Evolutionary conservation across 2,329 filamentous ascomycete genomes (phyloP).

Genomic region (Verticillium alfalfae): DNA sequence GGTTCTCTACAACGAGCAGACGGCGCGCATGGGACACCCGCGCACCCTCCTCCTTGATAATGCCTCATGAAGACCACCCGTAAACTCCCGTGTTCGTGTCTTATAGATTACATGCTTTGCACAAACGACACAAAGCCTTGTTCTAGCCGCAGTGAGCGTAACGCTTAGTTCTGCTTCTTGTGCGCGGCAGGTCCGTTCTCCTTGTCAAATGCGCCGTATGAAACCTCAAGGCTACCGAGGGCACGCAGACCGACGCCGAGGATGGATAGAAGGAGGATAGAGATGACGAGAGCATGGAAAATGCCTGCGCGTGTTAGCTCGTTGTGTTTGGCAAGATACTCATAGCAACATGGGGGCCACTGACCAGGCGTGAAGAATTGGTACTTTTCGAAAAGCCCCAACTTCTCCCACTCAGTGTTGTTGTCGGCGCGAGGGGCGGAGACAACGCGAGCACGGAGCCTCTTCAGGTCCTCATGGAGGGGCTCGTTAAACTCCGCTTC

Average conservation of each 20-base stretch:
- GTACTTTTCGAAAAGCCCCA: conserved; percentile 81
- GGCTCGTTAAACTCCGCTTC: conserved; percentile 58
- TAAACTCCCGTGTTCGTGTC: conserved; percentile 9
- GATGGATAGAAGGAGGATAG: conserved; percentile 68
- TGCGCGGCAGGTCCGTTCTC: conserved; percentile 86
- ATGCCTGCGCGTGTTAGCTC: conserved; percentile 51
- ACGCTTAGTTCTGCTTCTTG: conserved; percentile 63
- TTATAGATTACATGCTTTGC: neutral
- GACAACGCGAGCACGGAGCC: conserved; percentile 33
- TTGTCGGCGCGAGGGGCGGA: conserved; percentile 30
- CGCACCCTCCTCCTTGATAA: conserved; percentile 1
- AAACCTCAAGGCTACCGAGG: conserved; percentile 76
- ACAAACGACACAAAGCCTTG: neutral
- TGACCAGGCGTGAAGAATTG: conserved; percentile 87
- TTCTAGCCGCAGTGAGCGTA: neutral
- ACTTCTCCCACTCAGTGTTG: conserved; percentile 29
- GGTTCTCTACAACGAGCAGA: neutral
- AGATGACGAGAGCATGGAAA: conserved; percentile 76
- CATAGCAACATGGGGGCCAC: conserved; percentile 16
- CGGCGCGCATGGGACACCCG: neutral
- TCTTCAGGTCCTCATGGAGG: conserved; percentile 70
- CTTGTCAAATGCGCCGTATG: conserved; percentile 94
- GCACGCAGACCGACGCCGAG: conserved; percentile 73
- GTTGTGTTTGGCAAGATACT: neutral
- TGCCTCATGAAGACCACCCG: conserved; percentile 6